A percentile compares a stretch with the other conserved stretches of the same genome.
Evolutionary conservation across 1,139 yeast species (phyloP).

Genomic region (Sugiyamaella novakii): DNA sequence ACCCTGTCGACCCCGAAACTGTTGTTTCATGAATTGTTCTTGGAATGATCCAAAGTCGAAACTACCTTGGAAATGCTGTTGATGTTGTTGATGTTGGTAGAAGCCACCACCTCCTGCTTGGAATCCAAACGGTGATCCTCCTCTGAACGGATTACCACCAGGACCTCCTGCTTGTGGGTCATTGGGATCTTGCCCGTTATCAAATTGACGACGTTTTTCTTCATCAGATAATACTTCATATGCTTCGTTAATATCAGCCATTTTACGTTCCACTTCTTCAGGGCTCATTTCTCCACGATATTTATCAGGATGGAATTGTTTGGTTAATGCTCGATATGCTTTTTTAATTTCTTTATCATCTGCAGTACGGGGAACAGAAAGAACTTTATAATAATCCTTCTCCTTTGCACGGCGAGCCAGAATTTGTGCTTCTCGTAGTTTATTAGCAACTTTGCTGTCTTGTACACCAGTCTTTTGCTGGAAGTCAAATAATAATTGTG

Average conservation of each 20-base stretch:
- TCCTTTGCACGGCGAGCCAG: slow-evolving; percentile 55
- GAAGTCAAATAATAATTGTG: slow-evolving; percentile 47
- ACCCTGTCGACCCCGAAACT: slow-evolving; percentile 4
- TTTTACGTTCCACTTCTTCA: slow-evolving; percentile 76
- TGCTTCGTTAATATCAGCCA: slow-evolving; percentile 93
- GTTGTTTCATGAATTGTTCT: slow-evolving; percentile 24
- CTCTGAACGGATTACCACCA: slow-evolving; percentile 18
- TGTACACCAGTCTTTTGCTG: slow-evolving; percentile 48
- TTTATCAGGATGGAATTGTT: slow-evolving; percentile 90
- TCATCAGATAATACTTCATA: slow-evolving; percentile 79
- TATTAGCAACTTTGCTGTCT: slow-evolving; percentile 50
- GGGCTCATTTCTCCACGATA: slow-evolving; percentile 65
- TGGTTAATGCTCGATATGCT: slow-evolving; percentile 77
- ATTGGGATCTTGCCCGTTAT: slow-evolving; percentile 61
- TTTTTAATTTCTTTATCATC: slow-evolving; percentile 72
- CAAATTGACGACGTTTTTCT: slow-evolving; percentile 66
- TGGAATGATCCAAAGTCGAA: slow-evolving; percentile 31
- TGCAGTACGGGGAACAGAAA: slow-evolving; percentile 70
- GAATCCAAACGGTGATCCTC: slow-evolving; percentile 20
- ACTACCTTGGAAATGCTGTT: slow-evolving; percentile 28
- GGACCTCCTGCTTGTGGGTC: slow-evolving; percentile 41
- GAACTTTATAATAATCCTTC: slow-evolving; percentile 78
- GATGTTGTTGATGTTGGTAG: slow-evolving; percentile 10
- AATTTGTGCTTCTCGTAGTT: slow-evolving; percentile 56
- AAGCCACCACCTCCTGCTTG: slow-evolving; percentile 25